Evolutionary conservation across 2,329 filamentous ascomycete genomes (phyloP), one percentile per base, ranked within the genome.

Genomic region (Podosphaera fusca): DNA sequence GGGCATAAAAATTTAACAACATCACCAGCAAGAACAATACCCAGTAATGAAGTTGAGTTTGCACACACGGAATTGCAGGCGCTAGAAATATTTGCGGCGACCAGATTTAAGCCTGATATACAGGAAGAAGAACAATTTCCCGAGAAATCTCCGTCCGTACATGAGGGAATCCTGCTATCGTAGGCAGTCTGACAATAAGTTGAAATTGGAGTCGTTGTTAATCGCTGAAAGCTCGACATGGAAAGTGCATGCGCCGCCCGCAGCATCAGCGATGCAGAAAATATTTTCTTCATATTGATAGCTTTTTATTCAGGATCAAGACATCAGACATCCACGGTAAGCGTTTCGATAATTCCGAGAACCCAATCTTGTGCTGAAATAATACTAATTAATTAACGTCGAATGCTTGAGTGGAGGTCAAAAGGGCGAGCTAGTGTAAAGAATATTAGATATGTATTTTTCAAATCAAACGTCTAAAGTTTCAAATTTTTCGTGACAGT

Each of bases 221-320:
- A 63, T 30, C 59, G 57, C 57, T 67, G 66, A 42, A 67, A 67
- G 55, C 66, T 65, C 45, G 63, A 63, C 10, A 67, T 61, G 21
- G 66, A 66, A 30, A 67, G 58, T 33, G 66, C 65, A 46, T 62
- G 60, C 29, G 60, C 58, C 21, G 47, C 58, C 35, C 61, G 61
- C 40, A 65, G 54, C 40, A 57, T 57, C 5, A 61, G 38, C 29
- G 58, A 42, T 45, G 60, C 60, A 6, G 58, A 33, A 29, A 62
- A 52, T 46, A 55, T 55, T 56, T 60, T 62, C 46, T 58, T 60
- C 57, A 65, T 66, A 29, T 50, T 62, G 50, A 46, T 57, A 56
- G 14, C 46, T 56, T 36, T 55, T 46, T 21, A 55, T 47, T 54
- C 38, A 40, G 54, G 58, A 10, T 45, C 55, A 58, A 60, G 56